Base-by-base conservation (phyloP, 2,329 filamentous ascomycete genomes). In the Ampelomyces quisqualis region DNA sequence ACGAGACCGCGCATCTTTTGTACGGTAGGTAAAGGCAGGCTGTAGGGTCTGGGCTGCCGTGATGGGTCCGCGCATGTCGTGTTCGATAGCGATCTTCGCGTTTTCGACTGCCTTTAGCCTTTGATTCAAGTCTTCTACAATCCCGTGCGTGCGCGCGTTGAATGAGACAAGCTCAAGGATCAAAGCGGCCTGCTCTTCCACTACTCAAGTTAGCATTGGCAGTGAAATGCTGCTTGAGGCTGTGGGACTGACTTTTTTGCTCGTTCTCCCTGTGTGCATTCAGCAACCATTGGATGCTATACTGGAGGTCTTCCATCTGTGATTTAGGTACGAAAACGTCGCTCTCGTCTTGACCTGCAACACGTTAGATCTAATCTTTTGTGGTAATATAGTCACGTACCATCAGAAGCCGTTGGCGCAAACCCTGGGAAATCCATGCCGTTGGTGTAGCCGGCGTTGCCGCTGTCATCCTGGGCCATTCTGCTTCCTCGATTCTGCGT, bases 111-210 rank as follows among this genome's bases (percentile, higher is more conserved):
- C 26, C 11, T 7, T 22, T 14, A 97, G 93, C 47, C 91, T 90
- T 78, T 95, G 95, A 73, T 96, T 90, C 47, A 97, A 18, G 1
- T 24, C 11, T 2, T 34, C 27, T 4, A 39, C 2, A 9, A 31
- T 13, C 3, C 24, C 9, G 1, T 32, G 4, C 1, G 39, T 28
- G 5, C 13, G 20, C 4, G n/a, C 10, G 9, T 28, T 41, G 26
- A 44, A 34, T 9, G 8, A 28, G 5, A 34, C 23, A 7, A 45
- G 22, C 18, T 47, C 37, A 13, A 22, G 3, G 2, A 47, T 14
- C 13, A 38, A 24, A 7, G 6, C 11, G 9, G 20, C 29, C 5
- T 40, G 18, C 4, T 37, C 14, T 8, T 13, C 6, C 10, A 31
- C 50, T 43, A 32, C 34, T 13, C 20, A 13, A 14, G 11, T 19